Evolutionary conservation across 306 rosid species (phyloP), one percentile per base, ranked within the genome.

Genomic region (Trifolium subterraneum): DNA sequence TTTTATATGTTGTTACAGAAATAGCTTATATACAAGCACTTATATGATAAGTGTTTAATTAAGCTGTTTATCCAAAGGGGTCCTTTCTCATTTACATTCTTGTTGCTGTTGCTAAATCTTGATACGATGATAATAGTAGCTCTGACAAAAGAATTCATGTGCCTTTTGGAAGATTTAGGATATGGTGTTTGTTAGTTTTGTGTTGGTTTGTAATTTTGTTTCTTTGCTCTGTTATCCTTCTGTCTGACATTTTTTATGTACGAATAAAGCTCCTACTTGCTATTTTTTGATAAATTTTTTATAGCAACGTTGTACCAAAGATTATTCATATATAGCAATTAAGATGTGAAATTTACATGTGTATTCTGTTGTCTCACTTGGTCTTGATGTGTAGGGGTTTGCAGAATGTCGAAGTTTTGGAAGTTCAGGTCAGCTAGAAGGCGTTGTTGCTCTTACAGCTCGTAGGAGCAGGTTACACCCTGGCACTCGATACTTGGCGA

Each of bases 391-490:
- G 88, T 87, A 95, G 99, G 99, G 99, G 80, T 92, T 95, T 83
- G 98, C 96, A 85, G 99, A 95, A 84, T 90, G 87, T 83, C 87
- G 99, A 79, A 85, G 79, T 81, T 92, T 95, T 84, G 99, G 98
- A 80, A 86, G 92, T 89, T 88, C 91, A 11, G 93, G 99, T 80
- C 97, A 92, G 77, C 82, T 71, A 63, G 98, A 95, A 86, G 98
- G 99, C 59, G 52, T 88, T 81, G 97, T 86, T 69, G 93, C 98
- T 71, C 88, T 90, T 64, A 88, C 69, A 73, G 99, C 99, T 84
- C 96, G 97, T 52, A 92, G 99, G 68, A 95, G 99, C 84, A 87
- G 95, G 90, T 80, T 95, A 83, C 99, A 95, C 83, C 99, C 99
- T 14, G 99, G 99, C 47, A 95, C 99, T 74, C 92, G 98, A 47